Percentiles rank a stretch among this genome's conserved stretches.
Evolutionary conservation across 2,329 filamentous ascomycete genomes (phyloP).

Genomic region (Claviceps paspali): DNA sequence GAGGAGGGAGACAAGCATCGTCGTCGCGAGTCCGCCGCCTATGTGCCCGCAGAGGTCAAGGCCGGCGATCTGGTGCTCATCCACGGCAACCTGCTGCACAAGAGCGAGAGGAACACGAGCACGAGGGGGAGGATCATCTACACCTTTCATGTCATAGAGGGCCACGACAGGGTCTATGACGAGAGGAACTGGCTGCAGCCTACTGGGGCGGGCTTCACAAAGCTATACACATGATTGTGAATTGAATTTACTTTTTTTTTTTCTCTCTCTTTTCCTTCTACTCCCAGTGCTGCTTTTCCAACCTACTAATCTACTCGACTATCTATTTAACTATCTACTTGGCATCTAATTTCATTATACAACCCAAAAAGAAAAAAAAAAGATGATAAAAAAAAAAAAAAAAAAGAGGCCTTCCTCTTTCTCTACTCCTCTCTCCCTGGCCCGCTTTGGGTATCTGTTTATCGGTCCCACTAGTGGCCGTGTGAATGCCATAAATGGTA

Average conservation of each 20-base stretch:
- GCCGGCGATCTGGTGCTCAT: slow-evolving; percentile 85
- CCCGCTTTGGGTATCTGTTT: slow-evolving; percentile 6
- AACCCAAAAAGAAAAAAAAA: too few species aligned
- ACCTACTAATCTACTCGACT: too few species aligned
- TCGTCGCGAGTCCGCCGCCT: too few species aligned
- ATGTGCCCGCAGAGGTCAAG: slow-evolving; percentile 74
- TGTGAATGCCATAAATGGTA: slow-evolving; percentile 6
- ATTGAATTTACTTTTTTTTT: too few species aligned
- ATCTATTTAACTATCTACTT: too few species aligned
- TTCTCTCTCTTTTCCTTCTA: too few species aligned
- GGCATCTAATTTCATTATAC: too few species aligned
- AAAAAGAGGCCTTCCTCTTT: too few species aligned
- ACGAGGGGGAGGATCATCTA: slow-evolving; percentile 84
- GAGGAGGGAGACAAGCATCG: too few species aligned
- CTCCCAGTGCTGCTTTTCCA: too few species aligned
- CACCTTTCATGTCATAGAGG: slow-evolving; percentile 94
- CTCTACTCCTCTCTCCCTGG: too few species aligned
- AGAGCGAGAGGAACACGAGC: slow-evolving; percentile 86
- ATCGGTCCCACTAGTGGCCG: slow-evolving; percentile 3
- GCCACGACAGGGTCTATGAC: slow-evolving; percentile 59
- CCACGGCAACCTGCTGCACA: slow-evolving; percentile 89
- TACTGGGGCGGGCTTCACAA: slow-evolving; percentile 63
- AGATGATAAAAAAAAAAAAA: too few species aligned
- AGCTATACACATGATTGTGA: slow-evolving; percentile 29
- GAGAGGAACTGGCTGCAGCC: slow-evolving; percentile 87